Evolutionary conservation across 2,329 filamentous ascomycete species (phyloP).

Genomic region (Teratosphaeria zuluensis): DNA sequence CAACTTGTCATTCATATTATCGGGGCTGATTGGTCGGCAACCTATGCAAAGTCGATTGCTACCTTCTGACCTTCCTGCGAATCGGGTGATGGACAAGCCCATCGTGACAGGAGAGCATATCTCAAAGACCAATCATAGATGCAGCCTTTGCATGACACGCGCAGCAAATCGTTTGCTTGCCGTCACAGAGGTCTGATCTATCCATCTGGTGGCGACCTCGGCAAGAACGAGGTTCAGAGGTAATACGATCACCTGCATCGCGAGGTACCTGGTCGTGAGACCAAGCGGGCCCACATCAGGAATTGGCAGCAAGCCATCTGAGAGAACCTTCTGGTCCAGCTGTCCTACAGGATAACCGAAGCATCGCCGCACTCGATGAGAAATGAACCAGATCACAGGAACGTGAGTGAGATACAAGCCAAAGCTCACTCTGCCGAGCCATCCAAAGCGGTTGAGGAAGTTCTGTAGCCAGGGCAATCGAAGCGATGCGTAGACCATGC

Average conservation of each 20-base stretch:
- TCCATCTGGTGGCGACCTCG: constrained; percentile 47
- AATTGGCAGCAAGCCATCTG: constrained; percentile 45
- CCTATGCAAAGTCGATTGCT: too few relatives aligned
- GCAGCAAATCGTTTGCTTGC: constrained; percentile 30
- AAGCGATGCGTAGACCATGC: constrained; percentile 44
- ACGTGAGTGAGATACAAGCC: constrained; percentile 54
- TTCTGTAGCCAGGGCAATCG: constrained; percentile 40
- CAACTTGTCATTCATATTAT: too few relatives aligned
- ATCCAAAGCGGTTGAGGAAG: constrained; percentile 44
- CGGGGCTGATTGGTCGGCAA: too few relatives aligned
- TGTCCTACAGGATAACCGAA: constrained; percentile 31
- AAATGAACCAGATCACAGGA: constrained; percentile 41
- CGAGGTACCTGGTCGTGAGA: constrained; percentile 43
- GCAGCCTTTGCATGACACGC: not conserved
- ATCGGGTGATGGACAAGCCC: too few relatives aligned
- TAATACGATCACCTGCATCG: constrained; percentile 47
- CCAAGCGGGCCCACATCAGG: constrained; percentile 44
- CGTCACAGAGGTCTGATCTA: constrained; percentile 47
- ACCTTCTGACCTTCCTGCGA: too few relatives aligned
- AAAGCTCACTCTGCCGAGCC: constrained; percentile 52
- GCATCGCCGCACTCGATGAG: constrained; percentile 45
- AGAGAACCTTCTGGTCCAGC: constrained; percentile 32
- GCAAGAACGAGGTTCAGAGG: constrained; percentile 45
- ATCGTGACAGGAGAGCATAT: too few relatives aligned
- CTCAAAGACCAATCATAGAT: not conserved